Base-by-base conservation (phyloP, 2,329 filamentous ascomycete species). In the Talaromyces sp. region DNA sequence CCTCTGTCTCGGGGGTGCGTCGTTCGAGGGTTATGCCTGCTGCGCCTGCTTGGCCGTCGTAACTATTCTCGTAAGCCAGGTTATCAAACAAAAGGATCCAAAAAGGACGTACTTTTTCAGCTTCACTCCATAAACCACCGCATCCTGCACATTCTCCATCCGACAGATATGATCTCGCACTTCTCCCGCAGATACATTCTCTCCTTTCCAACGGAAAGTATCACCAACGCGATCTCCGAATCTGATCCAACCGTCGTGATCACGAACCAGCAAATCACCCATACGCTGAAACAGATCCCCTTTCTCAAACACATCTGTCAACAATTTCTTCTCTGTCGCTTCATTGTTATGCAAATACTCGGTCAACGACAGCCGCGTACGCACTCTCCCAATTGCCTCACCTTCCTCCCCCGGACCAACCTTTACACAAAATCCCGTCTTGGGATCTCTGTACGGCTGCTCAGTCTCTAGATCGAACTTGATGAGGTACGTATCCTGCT, bases 181-280 rank as follows among this genome's bases (percentile, higher is more conserved):
- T 66, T 82, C 80, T 0, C 79, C 79, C 0, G 80, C 79, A 59
- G 77, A 79, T 4, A 82, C 80, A 60, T 82, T 82, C 73, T 82
- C 80, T 1, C 79, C 79, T 66, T 82, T 91, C 89, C 89, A 91
- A 37, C 90, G 83, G 76, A 88, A 92, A 0, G 90, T 92, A 65
- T 78, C 76, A n/a, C 76, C 76, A 56, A 78, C 75, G 1, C 76
- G 76, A 52, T 83, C 81, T 57, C 80, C 76, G 67, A 83, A 83
- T 19, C 73, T 75, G 3, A 83, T 71, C 78, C 80, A 82, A 0
- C 81, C 80, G 19, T 73, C 72, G 1, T 68, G 57, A 52, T 82
- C 79, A 41, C 75, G 76, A 5, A 81, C 70, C 10, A 82, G 68
- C n/a, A 82, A 63, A 69, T 82, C 81, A 3, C 81, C 81, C 58